Evolutionary conservation across 495 filamentous ascomycete genomes (phyloP).

Genomic region (Penicillium manginii): DNA sequence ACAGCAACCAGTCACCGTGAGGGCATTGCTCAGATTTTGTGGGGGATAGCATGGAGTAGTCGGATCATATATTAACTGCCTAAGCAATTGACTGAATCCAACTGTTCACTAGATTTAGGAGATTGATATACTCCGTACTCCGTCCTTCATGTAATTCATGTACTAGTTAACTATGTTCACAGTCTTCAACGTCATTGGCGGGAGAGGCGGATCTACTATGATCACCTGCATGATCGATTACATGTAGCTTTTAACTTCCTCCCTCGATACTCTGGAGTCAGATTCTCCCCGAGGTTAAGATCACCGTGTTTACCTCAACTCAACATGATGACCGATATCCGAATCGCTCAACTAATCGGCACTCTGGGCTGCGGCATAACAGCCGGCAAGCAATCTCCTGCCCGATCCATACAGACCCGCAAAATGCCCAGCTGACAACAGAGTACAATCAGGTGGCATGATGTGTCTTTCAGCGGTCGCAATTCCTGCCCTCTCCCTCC

Average conservation of each 20-base stretch:
- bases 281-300: no score
- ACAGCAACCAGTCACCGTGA: constrained; percentile 22
- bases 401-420: background rate
- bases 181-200: no score
- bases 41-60: background rate
- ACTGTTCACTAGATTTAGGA: no score
- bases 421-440: background rate
- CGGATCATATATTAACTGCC: background rate
- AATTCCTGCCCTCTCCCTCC: constrained; percentile 31
- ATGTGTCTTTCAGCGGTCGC: constrained; percentile 26
- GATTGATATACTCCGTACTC: no score
- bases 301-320: background rate
- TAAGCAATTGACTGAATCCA: no score
- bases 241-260: no score
- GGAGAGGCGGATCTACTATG: no score
- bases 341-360: constrained; percentile 29
- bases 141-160: no score
- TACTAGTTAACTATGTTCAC: no score
- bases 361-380: constrained; percentile 32
- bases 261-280: no score
- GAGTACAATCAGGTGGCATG: constrained; percentile 25
- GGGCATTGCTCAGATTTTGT: constrained; percentile 27
- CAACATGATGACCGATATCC: constrained; percentile 17
- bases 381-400: constrained; percentile 21
- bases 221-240: no score